Evolutionary conservation across 768 basidiomycete species (phyloP).

Genomic region (Rhodocollybia butyracea): DNA sequence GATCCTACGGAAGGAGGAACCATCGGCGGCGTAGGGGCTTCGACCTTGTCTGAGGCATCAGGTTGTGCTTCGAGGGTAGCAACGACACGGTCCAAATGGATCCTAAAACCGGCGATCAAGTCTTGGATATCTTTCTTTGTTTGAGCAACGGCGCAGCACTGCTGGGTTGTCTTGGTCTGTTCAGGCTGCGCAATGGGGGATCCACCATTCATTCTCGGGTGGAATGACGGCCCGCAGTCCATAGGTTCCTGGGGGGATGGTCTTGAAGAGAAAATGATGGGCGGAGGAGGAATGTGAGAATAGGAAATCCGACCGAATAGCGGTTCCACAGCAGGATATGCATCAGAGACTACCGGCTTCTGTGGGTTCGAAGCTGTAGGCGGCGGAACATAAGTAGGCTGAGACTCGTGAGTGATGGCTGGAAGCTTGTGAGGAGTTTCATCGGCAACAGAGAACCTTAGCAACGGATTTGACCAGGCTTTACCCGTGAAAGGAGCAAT

Average conservation of each 20-base stretch:
- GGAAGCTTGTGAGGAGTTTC: conserved; percentile 39
- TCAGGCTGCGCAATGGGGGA: conserved; percentile 12
- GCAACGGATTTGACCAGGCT: conserved; percentile 53
- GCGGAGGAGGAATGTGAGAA: conserved; percentile 31
- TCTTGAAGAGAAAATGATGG: conserved; percentile 27
- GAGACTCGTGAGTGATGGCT: not conserved
- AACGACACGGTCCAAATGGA: conserved; percentile 48
- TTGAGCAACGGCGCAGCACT: conserved; percentile 44
- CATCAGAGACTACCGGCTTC: conserved; percentile 6
- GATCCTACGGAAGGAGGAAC: not conserved
- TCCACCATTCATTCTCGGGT: conserved; percentile 11
- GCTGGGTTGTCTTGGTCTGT: conserved; percentile 2
- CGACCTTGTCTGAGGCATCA: too few relatives aligned
- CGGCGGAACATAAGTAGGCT: too few relatives aligned
- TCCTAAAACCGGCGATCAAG: conserved; percentile 49
- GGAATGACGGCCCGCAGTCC: conserved; percentile 21
- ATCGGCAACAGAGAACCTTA: conserved; percentile 63
- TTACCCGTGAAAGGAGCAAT: conserved; percentile 48
- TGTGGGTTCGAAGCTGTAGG: conserved; percentile 4
- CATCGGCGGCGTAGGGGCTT: not conserved
- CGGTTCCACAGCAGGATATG: conserved; percentile 9
- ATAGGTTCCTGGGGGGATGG: conserved; percentile 21
- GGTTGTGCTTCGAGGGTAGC: conserved; percentile 6
- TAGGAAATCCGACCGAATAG: conserved; percentile 21
- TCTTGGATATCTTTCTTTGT: conserved; percentile 47